Conservation (phyloP, 495 filamentous ascomycete species). For the Endocarpon pusillum region DNA sequence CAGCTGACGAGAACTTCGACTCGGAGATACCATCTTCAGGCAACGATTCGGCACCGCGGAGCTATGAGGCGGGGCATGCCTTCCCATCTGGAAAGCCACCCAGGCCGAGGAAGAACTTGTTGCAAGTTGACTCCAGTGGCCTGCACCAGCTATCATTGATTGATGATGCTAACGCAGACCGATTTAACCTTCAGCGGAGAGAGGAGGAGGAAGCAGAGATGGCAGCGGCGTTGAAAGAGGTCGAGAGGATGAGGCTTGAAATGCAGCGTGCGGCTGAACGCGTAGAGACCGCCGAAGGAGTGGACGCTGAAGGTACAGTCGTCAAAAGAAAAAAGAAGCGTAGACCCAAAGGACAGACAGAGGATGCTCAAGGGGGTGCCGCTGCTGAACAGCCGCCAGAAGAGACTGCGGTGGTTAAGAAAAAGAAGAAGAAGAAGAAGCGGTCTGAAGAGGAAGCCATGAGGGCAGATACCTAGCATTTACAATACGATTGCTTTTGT, state of each 20-base stretch:
- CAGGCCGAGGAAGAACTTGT: conserved; percentile 36
- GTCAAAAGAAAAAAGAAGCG: conserved; percentile 53
- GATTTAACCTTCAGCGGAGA: conserved; percentile 12
- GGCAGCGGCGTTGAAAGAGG: conserved; percentile 28
- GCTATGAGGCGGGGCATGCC: too few relatives aligned
- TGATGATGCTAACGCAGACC: conserved; percentile 29
- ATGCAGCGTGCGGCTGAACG: conserved; percentile 86
- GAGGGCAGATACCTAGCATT: too few relatives aligned
- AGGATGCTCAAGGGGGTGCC: background rate
- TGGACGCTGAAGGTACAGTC: conserved; percentile 38
- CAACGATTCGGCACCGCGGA: too few relatives aligned
- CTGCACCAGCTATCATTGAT: conserved; percentile 48
- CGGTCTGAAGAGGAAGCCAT: too few relatives aligned
- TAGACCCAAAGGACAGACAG: conserved; percentile 11
- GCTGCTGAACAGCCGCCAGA: background rate
- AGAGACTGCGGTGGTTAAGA: conserved; percentile 9
- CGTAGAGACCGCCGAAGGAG: conserved; percentile 40
- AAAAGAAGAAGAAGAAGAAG: conserved; percentile 19
- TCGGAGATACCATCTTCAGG: too few relatives aligned
- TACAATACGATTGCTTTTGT: too few relatives aligned
- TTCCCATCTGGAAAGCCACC: conserved; percentile 23
- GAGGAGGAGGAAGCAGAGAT: conserved; percentile 65
- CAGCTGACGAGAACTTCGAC: conserved; percentile 40
- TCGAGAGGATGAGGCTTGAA: conserved; percentile 57
- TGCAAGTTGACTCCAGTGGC: conserved; percentile 74